Base-by-base conservation (phyloP, 345 rosid genomes). In the Rhizophora mangle region DNA sequence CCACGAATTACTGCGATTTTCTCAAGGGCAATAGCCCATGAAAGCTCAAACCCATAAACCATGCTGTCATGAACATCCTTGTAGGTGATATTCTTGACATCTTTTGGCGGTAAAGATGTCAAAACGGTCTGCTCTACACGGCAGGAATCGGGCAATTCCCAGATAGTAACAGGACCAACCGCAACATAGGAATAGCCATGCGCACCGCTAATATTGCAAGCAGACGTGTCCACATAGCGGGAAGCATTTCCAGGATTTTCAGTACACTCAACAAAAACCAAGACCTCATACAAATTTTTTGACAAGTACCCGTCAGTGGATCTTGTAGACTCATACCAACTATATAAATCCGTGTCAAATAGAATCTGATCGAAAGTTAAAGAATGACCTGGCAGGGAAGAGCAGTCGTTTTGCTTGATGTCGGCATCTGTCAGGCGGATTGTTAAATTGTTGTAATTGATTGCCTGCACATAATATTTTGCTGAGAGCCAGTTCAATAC, bases 391-490 rank as follows among this genome's bases (percentile, higher is more conserved):
- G 78, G 78, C 8, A 74, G 1, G 11, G 62, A 65, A 11, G 73
- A 77, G 55, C 68, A 57, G 49, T 73, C 55, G 18, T 65, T 67
- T 7, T 62, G 31, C 13, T 49, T 46, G 13, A 70, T 3, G 20
- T 51, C 64, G 4, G 69, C 70, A 60, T 77, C 77, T 9, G 31
- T 67, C 43, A 77, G 10, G 4, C 71, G 67, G 20, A 78, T 47
- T 30, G 68, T 69, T 2, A 34, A 20, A 54, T 61, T 56, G 1
- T 74, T 34, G 67, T 70, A 74, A 57, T 39, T 60, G 60, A 78
- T 78, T 24, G 64, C 67, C 30, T 29, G 37, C 3, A 73, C 71
- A 32, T 53, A 64, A 72, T 59, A 78, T 19, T 72, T 77, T 31
- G 68, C 76, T 0, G 68, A 68, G n/a, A 32, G 32, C 3, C 69